These are phyloP conservation scores for Zygoascus ofunaensis DNA, from an alignment of 805 yeast genomes.

Conservation along the genomic window DNA sequence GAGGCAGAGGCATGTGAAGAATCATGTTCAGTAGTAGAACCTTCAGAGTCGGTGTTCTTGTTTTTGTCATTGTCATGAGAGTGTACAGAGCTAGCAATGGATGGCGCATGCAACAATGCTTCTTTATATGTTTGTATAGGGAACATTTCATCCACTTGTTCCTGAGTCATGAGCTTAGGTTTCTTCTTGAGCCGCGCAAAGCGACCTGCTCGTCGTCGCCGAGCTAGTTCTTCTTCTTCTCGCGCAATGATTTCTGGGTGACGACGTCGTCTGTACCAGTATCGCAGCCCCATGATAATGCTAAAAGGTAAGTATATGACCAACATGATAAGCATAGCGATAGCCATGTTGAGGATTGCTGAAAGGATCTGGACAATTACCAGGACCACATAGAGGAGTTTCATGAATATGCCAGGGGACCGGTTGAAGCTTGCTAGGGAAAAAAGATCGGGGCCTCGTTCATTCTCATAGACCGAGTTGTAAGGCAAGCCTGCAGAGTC, in stretches of 20 bases:
- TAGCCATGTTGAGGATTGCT: neutral
- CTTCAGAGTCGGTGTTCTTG: neutral
- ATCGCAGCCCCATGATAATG: conserved; percentile 25
- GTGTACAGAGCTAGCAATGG: neutral
- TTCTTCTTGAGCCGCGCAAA: conserved; percentile 10
- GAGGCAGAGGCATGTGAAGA: neutral
- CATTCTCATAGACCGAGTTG: neutral
- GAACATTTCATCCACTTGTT: conserved; percentile 25
- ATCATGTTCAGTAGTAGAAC: neutral
- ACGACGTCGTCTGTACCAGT: conserved; percentile 23
- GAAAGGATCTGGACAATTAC: too few species aligned
- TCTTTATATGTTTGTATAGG: conserved; percentile 24
- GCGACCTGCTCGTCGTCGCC: conserved; percentile 5
- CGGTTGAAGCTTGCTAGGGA: too few species aligned
- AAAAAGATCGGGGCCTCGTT: too few species aligned
- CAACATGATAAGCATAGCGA: conserved; percentile 13
- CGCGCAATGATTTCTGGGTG: conserved; percentile 15
- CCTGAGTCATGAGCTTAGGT: conserved; percentile 23
- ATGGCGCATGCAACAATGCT: conserved; percentile 14
- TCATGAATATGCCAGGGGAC: too few species aligned
- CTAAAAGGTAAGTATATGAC: conserved; percentile 15
- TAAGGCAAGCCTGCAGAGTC: too few species aligned
- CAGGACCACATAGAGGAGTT: too few species aligned
- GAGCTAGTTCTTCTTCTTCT: conserved; percentile 6
- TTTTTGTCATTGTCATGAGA: neutral